A percentile compares a stretch with the other conserved stretches of the same genome.
Evolutionary conservation across 164 flowering plant genomes (phyloP).

Genomic region (Buxus sempervirens): DNA sequence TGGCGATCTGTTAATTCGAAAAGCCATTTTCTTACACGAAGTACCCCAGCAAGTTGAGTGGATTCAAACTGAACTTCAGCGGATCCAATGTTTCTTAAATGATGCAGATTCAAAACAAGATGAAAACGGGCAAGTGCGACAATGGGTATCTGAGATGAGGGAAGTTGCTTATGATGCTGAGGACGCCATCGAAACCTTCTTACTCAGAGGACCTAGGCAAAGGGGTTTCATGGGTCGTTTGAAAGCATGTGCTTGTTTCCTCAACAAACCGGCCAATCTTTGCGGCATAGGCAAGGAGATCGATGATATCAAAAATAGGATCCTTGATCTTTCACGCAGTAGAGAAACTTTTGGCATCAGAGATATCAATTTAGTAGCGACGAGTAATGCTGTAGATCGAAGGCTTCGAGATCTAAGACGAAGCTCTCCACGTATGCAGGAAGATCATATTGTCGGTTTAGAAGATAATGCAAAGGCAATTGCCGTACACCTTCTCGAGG

Average conservation of each 20-base stretch:
- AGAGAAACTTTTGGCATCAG: not conserved
- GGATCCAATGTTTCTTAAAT: not conserved
- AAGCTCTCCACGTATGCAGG: not conserved
- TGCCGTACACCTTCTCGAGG: not conserved
- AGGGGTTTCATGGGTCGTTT: not conserved
- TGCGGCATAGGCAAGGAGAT: not conserved
- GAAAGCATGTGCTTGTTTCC: too few relatives aligned
- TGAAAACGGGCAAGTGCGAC: not conserved
- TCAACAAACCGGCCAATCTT: not conserved
- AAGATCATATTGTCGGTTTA: constrained; percentile 8
- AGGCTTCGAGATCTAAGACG: not conserved
- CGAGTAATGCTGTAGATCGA: not conserved
- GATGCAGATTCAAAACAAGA: not conserved
- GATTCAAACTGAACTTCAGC: not conserved
- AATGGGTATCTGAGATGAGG: not conserved
- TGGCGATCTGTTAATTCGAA: not conserved
- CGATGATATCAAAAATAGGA: not conserved
- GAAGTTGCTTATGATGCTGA: not conserved
- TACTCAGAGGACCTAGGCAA: not conserved
- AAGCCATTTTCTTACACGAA: not conserved
- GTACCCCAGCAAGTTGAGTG: not conserved
- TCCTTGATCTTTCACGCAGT: not conserved
- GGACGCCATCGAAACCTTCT: not conserved
- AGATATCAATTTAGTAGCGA: not conserved
- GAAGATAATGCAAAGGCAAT: not conserved